Evolutionary conservation across 1,284 basidiomycete genomes (phyloP), one percentile per base, ranked within the genome.

Genomic region (Cutaneotrichosporon arboriforme): DNA sequence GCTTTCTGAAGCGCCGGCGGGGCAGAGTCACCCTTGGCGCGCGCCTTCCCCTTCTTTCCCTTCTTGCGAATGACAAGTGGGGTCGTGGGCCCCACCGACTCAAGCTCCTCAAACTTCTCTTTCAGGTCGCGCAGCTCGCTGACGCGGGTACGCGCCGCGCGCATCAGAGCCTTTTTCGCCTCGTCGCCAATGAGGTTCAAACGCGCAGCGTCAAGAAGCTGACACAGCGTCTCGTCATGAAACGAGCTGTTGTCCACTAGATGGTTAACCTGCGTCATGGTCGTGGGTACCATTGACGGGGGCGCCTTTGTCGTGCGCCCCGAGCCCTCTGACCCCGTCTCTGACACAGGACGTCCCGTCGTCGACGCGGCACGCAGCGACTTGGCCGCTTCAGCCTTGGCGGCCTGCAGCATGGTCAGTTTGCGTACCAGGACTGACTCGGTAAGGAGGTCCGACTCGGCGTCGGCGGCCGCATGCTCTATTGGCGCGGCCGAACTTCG

Each of bases 221-320:
- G 72, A 53, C 74, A 76, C 0, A 76, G 64, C 15, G 65, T 66
- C 37, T 76, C 74, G 51, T 76, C 74, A 47, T 76, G 74, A 52
- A 70, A 73, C 17, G 60, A 57, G 55, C 66, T 70, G 4, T 68
- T 60, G 13, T 59, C 59, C 8, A 74, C 67, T 8, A 72, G 37
- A 23, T 63, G 51, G 48, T 69, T 63, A 38, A 73, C 65, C 10
- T 69, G 64, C 13, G 67, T 68, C 2, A 63, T 57, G 1, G 67
- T 69, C 1, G 70, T 72, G 18, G 42, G 37, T 1, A 43, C 49
- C 26, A 34, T n/a, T 8, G 49, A 35, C 36, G 36, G 13, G 8
- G 26, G 26, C 26, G 26, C 26, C 26, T 31, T 31, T 5, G 26
- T 31, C 26, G 26, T 31, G 26, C 26, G 26, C 5, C 26, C 26